Conservation (phyloP, 1,139 yeast species). For the Yamadazyma sp. region DNA sequence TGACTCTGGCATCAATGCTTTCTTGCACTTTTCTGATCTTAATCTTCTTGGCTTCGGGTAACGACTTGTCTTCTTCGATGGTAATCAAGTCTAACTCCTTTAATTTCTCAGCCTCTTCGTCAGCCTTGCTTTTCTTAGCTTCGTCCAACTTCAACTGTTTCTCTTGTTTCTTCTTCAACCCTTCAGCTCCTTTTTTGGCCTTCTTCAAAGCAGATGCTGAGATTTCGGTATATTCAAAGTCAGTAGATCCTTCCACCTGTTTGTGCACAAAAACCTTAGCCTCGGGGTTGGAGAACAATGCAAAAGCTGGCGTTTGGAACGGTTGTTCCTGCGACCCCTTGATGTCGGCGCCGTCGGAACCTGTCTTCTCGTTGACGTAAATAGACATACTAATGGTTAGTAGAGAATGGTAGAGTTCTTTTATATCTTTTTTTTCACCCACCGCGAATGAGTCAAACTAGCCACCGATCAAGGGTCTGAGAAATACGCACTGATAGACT, state of each 20-base stretch:
- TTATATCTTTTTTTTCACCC: background rate
- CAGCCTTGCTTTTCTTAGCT: slow-evolving; percentile 60
- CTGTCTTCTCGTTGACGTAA: slow-evolving; percentile 73
- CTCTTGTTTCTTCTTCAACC: slow-evolving; percentile 83
- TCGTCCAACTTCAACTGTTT: slow-evolving; percentile 70
- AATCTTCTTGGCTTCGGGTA: slow-evolving; percentile 67
- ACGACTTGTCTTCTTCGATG: slow-evolving; percentile 67
- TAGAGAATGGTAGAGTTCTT: too few species aligned
- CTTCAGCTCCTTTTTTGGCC: slow-evolving; percentile 95
- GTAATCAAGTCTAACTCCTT: slow-evolving; percentile 75
- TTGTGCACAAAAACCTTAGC: slow-evolving; percentile 67
- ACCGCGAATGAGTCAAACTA: background rate
- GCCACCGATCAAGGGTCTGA: background rate
- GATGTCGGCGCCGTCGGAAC: slow-evolving; percentile 57
- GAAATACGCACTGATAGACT: background rate
- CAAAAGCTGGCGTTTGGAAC: slow-evolving; percentile 81
- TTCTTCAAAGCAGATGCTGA: slow-evolving; percentile 93
- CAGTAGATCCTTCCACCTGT: slow-evolving; percentile 56
- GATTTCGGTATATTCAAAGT: slow-evolving; percentile 67
- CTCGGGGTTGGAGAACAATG: slow-evolving; percentile 59
- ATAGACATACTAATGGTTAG: slow-evolving; percentile 26
- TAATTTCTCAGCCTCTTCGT: slow-evolving; percentile 66
- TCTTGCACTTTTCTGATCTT: slow-evolving; percentile 61
- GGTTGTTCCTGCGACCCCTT: slow-evolving; percentile 69
- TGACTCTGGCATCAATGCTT: slow-evolving; percentile 62